Percentiles rank a stretch among this genome's conserved stretches.
Evolutionary conservation across 2,329 filamentous ascomycete species (phyloP).

Genomic region (Colletotrichum liaoningense): DNA sequence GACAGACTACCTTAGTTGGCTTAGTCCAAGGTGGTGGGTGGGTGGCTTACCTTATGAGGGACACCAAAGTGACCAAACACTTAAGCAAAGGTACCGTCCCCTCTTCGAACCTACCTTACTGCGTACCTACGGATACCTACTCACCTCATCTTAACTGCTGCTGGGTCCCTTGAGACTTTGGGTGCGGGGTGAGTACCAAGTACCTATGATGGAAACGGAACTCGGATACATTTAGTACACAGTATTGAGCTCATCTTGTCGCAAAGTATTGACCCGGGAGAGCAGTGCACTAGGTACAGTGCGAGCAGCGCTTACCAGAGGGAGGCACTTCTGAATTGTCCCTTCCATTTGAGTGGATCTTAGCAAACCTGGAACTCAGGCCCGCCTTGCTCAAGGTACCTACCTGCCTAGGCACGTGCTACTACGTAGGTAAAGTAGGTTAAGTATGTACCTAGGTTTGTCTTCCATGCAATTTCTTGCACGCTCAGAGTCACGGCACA

Average conservation of each 20-base stretch:
- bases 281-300: too few species aligned
- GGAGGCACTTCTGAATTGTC: not conserved
- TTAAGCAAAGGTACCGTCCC: too few species aligned
- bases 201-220: not conserved
- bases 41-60: not conserved
- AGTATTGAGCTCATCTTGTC: not conserved
- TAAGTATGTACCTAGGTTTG: too few species aligned
- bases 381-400: not conserved
- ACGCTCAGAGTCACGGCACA: not conserved
- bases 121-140: not conserved
- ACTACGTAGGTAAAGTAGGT: too few species aligned
- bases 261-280: too few species aligned
- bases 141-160: not conserved
- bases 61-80: not conserved
- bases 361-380: not conserved
- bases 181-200: not conserved
- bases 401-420: too few species aligned
- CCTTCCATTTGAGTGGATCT: not conserved
- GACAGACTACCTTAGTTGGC: too few species aligned
- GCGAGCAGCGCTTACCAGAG: too few species aligned
- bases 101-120: too few species aligned
- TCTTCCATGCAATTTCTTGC: not conserved
- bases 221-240: not conserved
- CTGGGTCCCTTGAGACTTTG: not conserved
- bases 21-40: too few species aligned